Percentiles rank a stretch among this genome's conserved stretches.
Evolutionary conservation across 2,329 filamentous ascomycete genomes (phyloP).

Genomic region (Fusarium nanum): DNA sequence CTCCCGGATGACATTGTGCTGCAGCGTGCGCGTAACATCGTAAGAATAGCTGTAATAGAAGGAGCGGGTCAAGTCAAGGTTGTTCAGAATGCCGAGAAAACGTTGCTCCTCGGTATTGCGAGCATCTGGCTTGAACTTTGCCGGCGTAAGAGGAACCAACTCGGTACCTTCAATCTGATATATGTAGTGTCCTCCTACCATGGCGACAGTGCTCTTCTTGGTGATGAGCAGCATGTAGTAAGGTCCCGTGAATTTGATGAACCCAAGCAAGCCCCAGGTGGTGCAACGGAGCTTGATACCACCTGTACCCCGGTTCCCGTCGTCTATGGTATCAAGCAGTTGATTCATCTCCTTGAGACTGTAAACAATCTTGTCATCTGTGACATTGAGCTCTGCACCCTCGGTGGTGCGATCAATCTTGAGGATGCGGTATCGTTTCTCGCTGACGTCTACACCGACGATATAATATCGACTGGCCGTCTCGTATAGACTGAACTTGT

Average conservation of each 20-base stretch:
- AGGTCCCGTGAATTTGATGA: conserved; percentile 93
- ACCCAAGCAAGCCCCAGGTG: conserved; percentile 93
- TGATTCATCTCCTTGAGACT: conserved; percentile 92
- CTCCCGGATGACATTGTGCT: conserved; percentile 90
- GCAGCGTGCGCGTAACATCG: conserved; percentile 90
- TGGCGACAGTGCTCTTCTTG: conserved; percentile 94
- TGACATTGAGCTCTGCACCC: conserved; percentile 79
- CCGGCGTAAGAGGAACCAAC: conserved; percentile 84
- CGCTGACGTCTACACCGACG: conserved; percentile 90
- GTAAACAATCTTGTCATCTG: conserved; percentile 96
- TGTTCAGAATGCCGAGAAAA: conserved; percentile 88
- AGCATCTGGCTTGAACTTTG: conserved; percentile 80
- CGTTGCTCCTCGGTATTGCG: conserved; percentile 87
- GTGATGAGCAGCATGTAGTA: conserved; percentile 98
- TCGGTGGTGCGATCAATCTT: conserved; percentile 94
- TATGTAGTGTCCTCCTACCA: conserved; percentile 95
- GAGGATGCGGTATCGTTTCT: conserved; percentile 88
- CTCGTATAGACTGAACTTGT: conserved; percentile 98
- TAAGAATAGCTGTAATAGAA: conserved; percentile 99
- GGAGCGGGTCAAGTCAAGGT: conserved; percentile 87
- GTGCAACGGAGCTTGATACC: conserved; percentile 90
- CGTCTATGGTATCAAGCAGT: conserved; percentile 92
- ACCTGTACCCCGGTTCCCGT: conserved; percentile 91
- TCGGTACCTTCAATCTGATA: conserved; percentile 97
- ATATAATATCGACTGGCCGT: conserved; percentile 94